Evolutionary conservation across 148 eudicot species (phyloP).

Genomic region (Spergularia marina): DNA sequence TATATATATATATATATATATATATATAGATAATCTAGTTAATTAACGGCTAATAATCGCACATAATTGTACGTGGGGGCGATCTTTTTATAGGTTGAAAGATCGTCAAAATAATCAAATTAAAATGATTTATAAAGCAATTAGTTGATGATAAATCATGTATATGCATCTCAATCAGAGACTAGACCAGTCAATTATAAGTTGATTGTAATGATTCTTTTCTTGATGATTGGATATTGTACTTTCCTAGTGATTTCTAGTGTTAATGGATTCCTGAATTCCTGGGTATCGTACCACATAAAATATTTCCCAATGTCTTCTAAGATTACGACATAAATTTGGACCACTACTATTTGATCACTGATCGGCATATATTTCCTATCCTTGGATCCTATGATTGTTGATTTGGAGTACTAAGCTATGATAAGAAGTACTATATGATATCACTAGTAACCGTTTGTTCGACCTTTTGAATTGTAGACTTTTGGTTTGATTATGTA

Average conservation of each 20-base stretch:
- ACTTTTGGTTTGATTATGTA: too few relatives aligned
- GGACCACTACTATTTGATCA: background rate
- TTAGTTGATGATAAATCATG: constrained; percentile 8
- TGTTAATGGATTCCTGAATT: background rate
- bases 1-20: too few relatives aligned
- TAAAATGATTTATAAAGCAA: constrained; percentile 7
- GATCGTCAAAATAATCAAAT: constrained; percentile 4
- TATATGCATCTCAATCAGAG: constrained; percentile 10
- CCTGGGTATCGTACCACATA: background rate
- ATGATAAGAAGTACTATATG: too few relatives aligned
- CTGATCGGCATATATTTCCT: background rate
- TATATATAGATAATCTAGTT: constrained; percentile 30
- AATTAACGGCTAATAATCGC: background rate
- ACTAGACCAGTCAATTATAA: constrained; percentile 31
- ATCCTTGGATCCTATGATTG: too few relatives aligned
- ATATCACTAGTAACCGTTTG: too few relatives aligned
- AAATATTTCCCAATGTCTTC: too few relatives aligned
- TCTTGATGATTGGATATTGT: constrained; percentile 29
- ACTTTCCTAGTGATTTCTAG: constrained; percentile 1
- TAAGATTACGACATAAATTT: background rate
- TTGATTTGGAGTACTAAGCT: too few relatives aligned
- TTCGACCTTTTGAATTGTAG: too few relatives aligned
- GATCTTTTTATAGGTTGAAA: constrained; percentile 6
- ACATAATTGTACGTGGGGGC: constrained; percentile 20
- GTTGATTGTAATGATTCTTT: constrained; percentile 10